Conservation (phyloP, 164 flowering plant genomes). For the Euptelea pleiosperma region DNA sequence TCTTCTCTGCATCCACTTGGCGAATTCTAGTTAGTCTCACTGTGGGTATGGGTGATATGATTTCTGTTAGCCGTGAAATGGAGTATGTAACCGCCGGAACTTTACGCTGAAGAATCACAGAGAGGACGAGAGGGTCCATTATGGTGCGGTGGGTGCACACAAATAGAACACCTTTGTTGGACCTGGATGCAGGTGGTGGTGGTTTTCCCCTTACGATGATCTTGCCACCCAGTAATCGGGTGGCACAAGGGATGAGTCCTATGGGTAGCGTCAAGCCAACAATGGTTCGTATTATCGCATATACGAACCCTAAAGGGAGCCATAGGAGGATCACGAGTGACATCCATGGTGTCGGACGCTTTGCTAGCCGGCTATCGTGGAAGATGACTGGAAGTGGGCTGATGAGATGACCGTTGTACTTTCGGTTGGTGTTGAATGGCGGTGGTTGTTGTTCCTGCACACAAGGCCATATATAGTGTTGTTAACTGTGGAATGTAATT, state of each 20-base stretch:
- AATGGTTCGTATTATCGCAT: slow-evolving; percentile 55
- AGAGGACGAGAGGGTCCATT: slow-evolving; percentile 92
- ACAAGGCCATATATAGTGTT: no score
- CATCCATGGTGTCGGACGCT: slow-evolving; percentile 67
- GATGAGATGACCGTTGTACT: slow-evolving; percentile 24
- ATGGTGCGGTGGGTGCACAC: slow-evolving; percentile 94
- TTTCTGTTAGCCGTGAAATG: slow-evolving; percentile 74
- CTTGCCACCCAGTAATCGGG: slow-evolving; percentile 50
- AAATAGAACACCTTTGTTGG: slow-evolving; percentile 66
- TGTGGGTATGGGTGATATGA: slow-evolving; percentile 91
- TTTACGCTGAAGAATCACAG: slow-evolving; percentile 57
- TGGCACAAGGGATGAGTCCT: slow-evolving; percentile 43
- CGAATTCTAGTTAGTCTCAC: slow-evolving; percentile 69
- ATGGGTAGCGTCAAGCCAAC: slow-evolving; percentile 60
- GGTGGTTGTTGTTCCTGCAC: slow-evolving; percentile 57
- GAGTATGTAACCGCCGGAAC: slow-evolving; percentile 97
- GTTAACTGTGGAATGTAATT: no score
- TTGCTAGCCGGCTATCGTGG: slow-evolving; percentile 91
- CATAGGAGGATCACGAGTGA: slow-evolving; percentile 79
- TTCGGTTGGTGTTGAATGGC: slow-evolving; percentile 33
- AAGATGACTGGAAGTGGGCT: slow-evolving; percentile 85
- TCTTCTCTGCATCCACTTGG: slow-evolving; percentile 66
- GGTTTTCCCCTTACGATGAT: slow-evolving; percentile 71
- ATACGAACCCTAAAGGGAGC: slow-evolving; percentile 74
- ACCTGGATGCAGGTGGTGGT: slow-evolving; percentile 52